phyloP scores from a whole-genome alignment of 352 stramenopile genomes.

The Phytophthora pini region DNA sequence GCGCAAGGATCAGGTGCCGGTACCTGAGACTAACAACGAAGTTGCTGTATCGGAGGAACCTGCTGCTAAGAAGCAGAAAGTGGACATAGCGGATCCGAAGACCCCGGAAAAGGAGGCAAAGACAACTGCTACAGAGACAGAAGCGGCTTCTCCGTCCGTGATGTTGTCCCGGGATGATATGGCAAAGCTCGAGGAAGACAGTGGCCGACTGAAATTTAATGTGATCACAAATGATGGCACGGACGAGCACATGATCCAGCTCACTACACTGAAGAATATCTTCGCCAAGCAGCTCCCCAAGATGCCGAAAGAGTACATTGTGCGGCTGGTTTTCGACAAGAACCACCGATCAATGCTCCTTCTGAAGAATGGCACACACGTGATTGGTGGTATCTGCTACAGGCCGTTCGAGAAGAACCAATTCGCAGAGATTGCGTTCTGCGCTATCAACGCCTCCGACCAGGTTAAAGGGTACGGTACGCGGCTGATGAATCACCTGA shows the following conservation, averaged over 20 bases:
- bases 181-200: constrained; percentile 89
- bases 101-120: constrained; percentile 11
- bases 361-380: constrained; percentile 90
- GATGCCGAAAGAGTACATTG: constrained; percentile 99
- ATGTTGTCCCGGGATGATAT: constrained; percentile 89
- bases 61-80: constrained; percentile 52
- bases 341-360: constrained; percentile 95
- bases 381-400: constrained; percentile 99
- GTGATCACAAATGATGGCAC: constrained; percentile 93
- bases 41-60: constrained; percentile 9
- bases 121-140: background rate
- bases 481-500: constrained; percentile 99
- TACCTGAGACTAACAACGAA: constrained; percentile 13
- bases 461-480: constrained; percentile 98
- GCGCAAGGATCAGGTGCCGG: constrained; percentile 25
- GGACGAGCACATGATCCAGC: constrained; percentile 89
- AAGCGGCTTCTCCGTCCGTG: constrained; percentile 37
- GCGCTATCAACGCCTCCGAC: constrained; percentile 96
- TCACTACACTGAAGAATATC: constrained; percentile 98
- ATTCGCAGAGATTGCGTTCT: constrained; percentile 99
- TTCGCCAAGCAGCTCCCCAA: constrained; percentile 98
- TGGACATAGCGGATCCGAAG: constrained; percentile 14
- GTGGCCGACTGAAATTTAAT: constrained; percentile 79
- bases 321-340: constrained; percentile 98
- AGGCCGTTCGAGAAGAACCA: constrained; percentile 93